These are phyloP conservation scores for Agroathelia rolfsii DNA, from an alignment of 1,284 basidiomycete genomes.

Conservation along the genomic window DNA sequence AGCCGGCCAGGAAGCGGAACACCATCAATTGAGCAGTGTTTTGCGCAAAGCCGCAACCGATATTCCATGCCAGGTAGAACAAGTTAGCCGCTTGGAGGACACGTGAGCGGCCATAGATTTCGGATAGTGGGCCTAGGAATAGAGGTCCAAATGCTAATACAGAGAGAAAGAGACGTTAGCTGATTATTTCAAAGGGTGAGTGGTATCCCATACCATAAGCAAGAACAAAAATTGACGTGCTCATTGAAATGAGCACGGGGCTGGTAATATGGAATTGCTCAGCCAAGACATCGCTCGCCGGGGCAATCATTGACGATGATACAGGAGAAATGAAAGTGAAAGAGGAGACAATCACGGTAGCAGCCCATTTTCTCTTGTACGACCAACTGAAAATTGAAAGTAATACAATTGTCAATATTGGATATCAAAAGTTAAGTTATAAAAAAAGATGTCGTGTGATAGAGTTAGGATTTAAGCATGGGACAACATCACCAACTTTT, in stretches of 20 bases:
- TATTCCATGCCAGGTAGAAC: conserved; percentile 56
- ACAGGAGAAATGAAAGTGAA: conserved; percentile 61
- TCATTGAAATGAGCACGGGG: conserved; percentile 42
- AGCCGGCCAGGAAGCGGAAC: conserved; percentile 55
- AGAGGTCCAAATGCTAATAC: conserved; percentile 43
- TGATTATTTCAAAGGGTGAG: no score
- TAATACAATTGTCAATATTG: conserved; percentile 3
- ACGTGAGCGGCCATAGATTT: conserved; percentile 38
- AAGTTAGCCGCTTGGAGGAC: conserved; percentile 44
- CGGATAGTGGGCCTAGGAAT: conserved; percentile 45
- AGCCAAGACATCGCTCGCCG: conserved; percentile 46
- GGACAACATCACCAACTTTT: conserved; percentile 34
- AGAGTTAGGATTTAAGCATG: neutral
- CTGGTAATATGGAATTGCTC: conserved; percentile 46
- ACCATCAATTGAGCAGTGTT: conserved; percentile 47
- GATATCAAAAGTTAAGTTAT: neutral
- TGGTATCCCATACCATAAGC: conserved; percentile 39
- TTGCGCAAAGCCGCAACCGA: conserved; percentile 56
- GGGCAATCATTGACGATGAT: conserved; percentile 67
- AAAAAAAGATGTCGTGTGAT: neutral
- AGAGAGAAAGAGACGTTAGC: no score
- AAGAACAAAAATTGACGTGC: conserved; percentile 59
- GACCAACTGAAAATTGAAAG: conserved; percentile 37
- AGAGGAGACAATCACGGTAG: conserved; percentile 49
- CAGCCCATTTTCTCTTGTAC: conserved; percentile 48